Evolutionary conservation across 108 stramenopile genomes (phyloP), one percentile per base, ranked within the genome.

Genomic region (Pseudonitzschia delicatissima): DNA sequence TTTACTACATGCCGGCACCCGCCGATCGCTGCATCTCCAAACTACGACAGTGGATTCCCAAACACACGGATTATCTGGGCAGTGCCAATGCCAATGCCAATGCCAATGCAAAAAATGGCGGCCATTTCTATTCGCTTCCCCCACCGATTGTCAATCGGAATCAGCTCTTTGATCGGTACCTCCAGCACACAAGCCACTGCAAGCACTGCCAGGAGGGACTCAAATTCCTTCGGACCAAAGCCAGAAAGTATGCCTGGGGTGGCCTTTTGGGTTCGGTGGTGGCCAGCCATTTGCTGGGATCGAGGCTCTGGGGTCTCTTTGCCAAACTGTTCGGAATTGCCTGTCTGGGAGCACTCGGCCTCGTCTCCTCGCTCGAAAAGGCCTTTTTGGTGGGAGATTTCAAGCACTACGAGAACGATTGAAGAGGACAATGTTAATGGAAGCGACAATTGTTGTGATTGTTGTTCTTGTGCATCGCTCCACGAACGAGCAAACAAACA

Each of bases 331-430:
- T 21, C 3, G 47, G 32, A 3, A 34, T 67, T 0, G 20, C 39
- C 5, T 61, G 48, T 11, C 61, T 74, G 27, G 66, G 45, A 7
- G 21, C 50, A 1, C 15, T 52, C 8, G 25, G 59, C 25, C 0
- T 74, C 0, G 6, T 68, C 6, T 8, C 37, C 2, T 55, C n/a
- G 26, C 13, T 68, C 13, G 73, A 67, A 33, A 20, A 49, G n/a
- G 26, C 32, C 15, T 62, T 74, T 37, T 8, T 18, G 2, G 57
- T 42, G 11, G 73, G 73, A 3, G 66, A 62, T 12, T 74, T 67
- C 40, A 68, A 62, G 32, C 73, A 74, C 59, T 74, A 74, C 44
- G 60, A 74, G 49, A 74, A 74, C 36, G 45, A 74, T 27, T 74
- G 39, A 67, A 13, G 29, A 62, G 28, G 1, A 2, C 13, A 48